phyloP scores from a whole-genome alignment of 2,329 filamentous ascomycete genomes.

The Cadophora sp. region DNA sequence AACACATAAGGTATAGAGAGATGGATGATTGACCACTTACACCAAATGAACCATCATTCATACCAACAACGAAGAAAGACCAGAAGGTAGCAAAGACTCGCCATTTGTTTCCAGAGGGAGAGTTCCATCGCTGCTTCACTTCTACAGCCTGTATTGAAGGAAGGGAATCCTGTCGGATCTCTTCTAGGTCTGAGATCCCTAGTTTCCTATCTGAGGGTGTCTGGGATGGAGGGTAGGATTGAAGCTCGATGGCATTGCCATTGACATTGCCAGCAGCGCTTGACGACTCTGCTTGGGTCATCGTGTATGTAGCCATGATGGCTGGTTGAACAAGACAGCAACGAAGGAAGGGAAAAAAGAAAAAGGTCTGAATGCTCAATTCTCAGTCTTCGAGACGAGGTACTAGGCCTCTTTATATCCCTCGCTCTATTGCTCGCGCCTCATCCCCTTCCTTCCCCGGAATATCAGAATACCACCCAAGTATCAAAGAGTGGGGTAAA shows the following conservation, averaged over 20 bases:
- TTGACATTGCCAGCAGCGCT: background rate
- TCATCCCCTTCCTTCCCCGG: background rate
- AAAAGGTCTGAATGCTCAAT: background rate
- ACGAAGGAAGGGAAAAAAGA: background rate
- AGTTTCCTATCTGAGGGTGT: constrained; percentile 8
- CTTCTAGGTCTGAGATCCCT: constrained; percentile 22
- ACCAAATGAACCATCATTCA: constrained; percentile 72
- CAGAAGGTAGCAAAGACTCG: constrained; percentile 65
- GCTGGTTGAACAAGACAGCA: background rate
- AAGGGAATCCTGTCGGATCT: constrained; percentile 20
- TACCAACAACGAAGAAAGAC: constrained; percentile 69
- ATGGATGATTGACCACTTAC: constrained; percentile 49
- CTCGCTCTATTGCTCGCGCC: background rate
- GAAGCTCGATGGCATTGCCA: constrained; percentile 14
- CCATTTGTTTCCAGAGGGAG: constrained; percentile 62
- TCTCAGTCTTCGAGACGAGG: background rate
- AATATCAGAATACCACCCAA: background rate
- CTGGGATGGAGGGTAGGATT: background rate
- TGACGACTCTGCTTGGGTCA: constrained; percentile 17
- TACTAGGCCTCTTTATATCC: background rate
- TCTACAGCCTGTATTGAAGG: constrained; percentile 32
- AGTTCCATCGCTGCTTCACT: constrained; percentile 67
- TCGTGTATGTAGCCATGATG: constrained; percentile 23
- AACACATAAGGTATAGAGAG: background rate
- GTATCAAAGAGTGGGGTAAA: background rate